phyloP scores from a whole-genome alignment of 306 rosid genomes.

The Pueraria montana region DNA sequence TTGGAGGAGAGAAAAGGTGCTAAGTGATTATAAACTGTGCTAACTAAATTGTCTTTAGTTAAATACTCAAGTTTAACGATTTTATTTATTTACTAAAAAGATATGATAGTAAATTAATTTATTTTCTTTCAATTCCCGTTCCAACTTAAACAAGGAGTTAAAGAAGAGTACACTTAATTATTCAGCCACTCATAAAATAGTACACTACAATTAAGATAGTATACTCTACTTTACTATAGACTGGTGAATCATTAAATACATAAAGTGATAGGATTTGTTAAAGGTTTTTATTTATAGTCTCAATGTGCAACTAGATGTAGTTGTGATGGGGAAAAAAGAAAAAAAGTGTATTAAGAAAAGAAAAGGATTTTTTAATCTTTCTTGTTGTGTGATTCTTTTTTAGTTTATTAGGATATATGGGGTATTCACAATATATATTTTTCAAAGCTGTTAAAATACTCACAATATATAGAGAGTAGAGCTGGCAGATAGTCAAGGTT shows the following conservation, averaged over 20 bases:
- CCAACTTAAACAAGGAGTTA: not conserved
- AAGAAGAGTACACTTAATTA: not conserved
- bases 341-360: not conserved
- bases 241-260: not conserved
- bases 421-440: too few relatives aligned
- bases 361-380: not conserved
- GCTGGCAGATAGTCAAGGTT: not conserved
- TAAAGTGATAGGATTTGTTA: not conserved
- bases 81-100: not conserved
- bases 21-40: not conserved
- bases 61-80: not conserved
- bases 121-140: not conserved
- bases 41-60: too few relatives aligned
- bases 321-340: not conserved
- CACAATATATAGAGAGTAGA: not conserved
- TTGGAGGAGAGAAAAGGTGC: too few relatives aligned
- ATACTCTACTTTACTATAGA: not conserved
- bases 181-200: not conserved
- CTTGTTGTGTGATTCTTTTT: too few relatives aligned
- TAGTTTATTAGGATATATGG: too few relatives aligned
- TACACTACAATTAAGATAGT: not conserved
- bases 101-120: not conserved
- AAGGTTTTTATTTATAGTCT: not conserved
- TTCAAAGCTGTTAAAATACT: not conserved
- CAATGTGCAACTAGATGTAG: not conserved